A percentile compares a stretch with the other conserved stretches of the same genome.
phyloP scores from a whole-genome alignment of 2,329 filamentous ascomycete genomes.

The Penicillium polonicum region DNA sequence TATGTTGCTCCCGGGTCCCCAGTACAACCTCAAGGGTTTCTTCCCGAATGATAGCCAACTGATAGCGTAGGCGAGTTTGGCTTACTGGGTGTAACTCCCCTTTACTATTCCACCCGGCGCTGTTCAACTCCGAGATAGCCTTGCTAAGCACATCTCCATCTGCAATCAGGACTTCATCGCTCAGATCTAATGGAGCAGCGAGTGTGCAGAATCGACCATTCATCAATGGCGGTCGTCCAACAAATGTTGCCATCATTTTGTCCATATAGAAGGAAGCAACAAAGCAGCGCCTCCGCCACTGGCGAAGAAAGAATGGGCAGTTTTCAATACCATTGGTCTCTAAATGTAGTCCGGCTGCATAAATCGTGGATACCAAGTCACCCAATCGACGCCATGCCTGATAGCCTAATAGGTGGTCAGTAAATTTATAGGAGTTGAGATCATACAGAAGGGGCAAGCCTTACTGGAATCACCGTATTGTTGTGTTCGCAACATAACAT shows the following conservation, averaged over 20 bases:
- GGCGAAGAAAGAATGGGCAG: constrained; percentile 41
- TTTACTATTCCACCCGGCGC: constrained; percentile 30
- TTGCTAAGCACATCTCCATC: constrained; percentile 26
- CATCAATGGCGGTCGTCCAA: constrained; percentile 52
- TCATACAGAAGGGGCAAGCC: constrained; percentile 29
- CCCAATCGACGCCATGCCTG: constrained; percentile 50
- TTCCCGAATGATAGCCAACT: constrained; percentile 30
- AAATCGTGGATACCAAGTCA: constrained; percentile 48
- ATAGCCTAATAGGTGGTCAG: constrained; percentile 37
- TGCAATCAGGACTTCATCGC: constrained; percentile 28
- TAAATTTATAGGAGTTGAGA: background rate
- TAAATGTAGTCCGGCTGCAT: constrained; percentile 51
- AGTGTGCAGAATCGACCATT: constrained; percentile 46
- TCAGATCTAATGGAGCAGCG: constrained; percentile 36
- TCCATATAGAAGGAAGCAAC: constrained; percentile 48
- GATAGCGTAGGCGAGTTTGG: constrained; percentile 27
- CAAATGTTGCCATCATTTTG: constrained; percentile 51
- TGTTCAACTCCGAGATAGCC: constrained; percentile 29
- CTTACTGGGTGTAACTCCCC: constrained; percentile 21
- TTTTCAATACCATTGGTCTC: constrained; percentile 31
- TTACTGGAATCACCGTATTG: constrained; percentile 38
- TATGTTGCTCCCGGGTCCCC: constrained; percentile 23
- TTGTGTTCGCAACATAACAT: constrained; percentile 34
- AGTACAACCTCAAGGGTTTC: constrained; percentile 35
- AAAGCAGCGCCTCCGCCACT: constrained; percentile 45